Percentiles rank a stretch among this genome's conserved stretches.
These are phyloP conservation scores for Ilyonectria robusta DNA, from an alignment of 2,329 filamentous ascomycete species.

Conservation along the genomic window DNA sequence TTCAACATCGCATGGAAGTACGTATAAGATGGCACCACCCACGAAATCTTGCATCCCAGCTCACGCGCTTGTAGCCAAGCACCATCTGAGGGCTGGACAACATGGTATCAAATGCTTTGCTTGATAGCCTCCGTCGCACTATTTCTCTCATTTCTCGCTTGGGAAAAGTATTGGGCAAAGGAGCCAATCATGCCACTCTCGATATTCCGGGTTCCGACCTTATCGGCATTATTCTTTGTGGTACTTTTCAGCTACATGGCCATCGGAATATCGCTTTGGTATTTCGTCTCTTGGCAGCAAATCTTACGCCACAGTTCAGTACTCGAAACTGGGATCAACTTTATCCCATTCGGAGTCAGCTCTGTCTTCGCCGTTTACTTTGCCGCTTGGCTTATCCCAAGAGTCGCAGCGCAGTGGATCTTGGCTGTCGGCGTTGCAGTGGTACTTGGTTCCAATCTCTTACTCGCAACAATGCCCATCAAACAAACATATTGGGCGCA, in stretches of 20 bases:
- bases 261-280: slow-evolving; percentile 64
- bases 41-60: too few relatives aligned
- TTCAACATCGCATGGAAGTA: slow-evolving; percentile 69
- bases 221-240: slow-evolving; percentile 58
- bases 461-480: slow-evolving; percentile 59
- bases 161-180: slow-evolving; percentile 57
- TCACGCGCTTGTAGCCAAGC: slow-evolving; percentile 50
- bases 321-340: slow-evolving; percentile 54
- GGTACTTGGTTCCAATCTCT: neutral
- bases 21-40: slow-evolving; percentile 6
- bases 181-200: slow-evolving; percentile 62
- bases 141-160: slow-evolving; percentile 53
- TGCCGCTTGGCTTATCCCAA: slow-evolving; percentile 62
- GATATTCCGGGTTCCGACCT: slow-evolving; percentile 61
- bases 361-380: slow-evolving; percentile 47
- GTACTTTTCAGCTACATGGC: slow-evolving; percentile 63
- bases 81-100: slow-evolving; percentile 60
- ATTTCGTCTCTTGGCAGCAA: slow-evolving; percentile 62
- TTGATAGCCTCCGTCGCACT: slow-evolving; percentile 53
- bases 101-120: slow-evolving; percentile 57
- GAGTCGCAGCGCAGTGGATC: slow-evolving; percentile 63
- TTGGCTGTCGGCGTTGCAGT: slow-evolving; percentile 57
- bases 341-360: slow-evolving; percentile 59
- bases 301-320: slow-evolving; percentile 56
- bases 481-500: slow-evolving; percentile 59